phyloP scores from a whole-genome alignment of 306 rosid species.

The Vigna radiata region DNA sequence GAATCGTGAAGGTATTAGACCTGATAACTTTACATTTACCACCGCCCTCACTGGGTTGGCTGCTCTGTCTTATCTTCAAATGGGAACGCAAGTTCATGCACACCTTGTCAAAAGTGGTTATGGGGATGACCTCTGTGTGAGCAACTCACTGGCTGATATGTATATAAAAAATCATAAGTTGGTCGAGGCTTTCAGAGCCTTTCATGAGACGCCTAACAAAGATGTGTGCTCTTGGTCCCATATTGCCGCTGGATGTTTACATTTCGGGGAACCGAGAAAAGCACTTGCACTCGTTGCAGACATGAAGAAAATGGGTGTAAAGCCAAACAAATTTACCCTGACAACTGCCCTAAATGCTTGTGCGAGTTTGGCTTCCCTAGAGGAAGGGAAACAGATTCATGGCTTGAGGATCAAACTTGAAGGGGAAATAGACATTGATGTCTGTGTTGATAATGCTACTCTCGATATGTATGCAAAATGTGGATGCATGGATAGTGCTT shows the following conservation, averaged over 20 bases:
- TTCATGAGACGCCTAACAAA: conserved; percentile 65
- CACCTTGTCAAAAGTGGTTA: conserved; percentile 68
- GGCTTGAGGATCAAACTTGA: conserved; percentile 74
- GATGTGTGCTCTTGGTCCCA: conserved; percentile 83
- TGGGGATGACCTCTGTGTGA: conserved; percentile 67
- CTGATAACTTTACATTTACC: conserved; percentile 70
- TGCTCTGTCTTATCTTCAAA: conserved; percentile 53
- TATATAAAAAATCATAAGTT: conserved; percentile 63
- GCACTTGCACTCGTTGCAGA: conserved; percentile 57
- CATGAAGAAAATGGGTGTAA: conserved; percentile 58
- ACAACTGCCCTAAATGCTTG: conserved; percentile 77
- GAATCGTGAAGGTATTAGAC: conserved; percentile 53
- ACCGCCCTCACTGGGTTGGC: conserved; percentile 70
- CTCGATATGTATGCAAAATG: conserved; percentile 90
- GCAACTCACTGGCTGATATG: conserved; percentile 74
- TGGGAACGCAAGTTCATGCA: conserved; percentile 74
- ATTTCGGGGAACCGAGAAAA: conserved; percentile 63
- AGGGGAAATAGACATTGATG: conserved; percentile 64
- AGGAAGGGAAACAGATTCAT: conserved; percentile 78
- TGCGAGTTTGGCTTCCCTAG: conserved; percentile 66
- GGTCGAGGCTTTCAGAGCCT: conserved; percentile 66
- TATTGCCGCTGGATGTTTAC: conserved; percentile 76
- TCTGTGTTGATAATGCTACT: conserved; percentile 79
- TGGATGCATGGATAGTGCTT: conserved; percentile 67
- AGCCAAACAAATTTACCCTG: conserved; percentile 73